A percentile compares a stretch with the other conserved stretches of the same genome.
phyloP scores from a whole-genome alignment of 2,329 filamentous ascomycete genomes.

The Blastomyces gilchristii region DNA sequence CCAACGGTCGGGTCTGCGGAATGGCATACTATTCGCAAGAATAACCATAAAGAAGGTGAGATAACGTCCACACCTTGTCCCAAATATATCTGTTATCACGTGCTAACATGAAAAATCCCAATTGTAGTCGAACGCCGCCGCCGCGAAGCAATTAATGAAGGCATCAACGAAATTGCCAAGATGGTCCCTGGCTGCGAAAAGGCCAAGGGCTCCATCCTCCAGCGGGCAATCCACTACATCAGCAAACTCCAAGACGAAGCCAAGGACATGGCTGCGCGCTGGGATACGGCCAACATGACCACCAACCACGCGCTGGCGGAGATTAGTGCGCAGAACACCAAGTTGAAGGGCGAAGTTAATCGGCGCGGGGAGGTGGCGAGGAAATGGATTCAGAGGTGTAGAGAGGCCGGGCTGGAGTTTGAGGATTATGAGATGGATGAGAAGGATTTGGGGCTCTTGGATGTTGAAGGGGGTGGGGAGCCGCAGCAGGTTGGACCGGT shows the following conservation, averaged over 20 bases:
- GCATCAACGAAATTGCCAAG: constrained; percentile 95
- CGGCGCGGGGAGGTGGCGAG: constrained; percentile 62
- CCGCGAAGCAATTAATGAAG: constrained; percentile 96
- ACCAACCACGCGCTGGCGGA: constrained; percentile 54
- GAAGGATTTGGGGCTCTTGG: constrained; percentile 28
- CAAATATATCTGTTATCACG: neutral
- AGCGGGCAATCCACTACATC: constrained; percentile 89
- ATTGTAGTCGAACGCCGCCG: constrained; percentile 79
- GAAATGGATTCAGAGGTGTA: constrained; percentile 40
- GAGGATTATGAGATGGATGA: constrained; percentile 40
- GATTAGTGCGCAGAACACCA: constrained; percentile 86
- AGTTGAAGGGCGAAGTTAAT: constrained; percentile 86
- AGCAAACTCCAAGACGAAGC: constrained; percentile 56
- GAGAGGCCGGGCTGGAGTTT: constrained; percentile 39
- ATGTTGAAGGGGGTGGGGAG: constrained; percentile 10
- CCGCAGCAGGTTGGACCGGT: neutral
- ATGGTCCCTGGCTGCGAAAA: constrained; percentile 97
- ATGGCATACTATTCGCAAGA: constrained; percentile 94
- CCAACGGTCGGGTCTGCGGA: constrained; percentile 91
- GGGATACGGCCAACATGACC: constrained; percentile 36
- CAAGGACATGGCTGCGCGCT: constrained; percentile 33
- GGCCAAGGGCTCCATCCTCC: constrained; percentile 94
- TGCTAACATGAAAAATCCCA: neutral
- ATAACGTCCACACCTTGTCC: neutral
- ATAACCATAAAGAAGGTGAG: constrained; percentile 97